Percentiles rank a stretch among this genome's conserved stretches.
Conservation (phyloP, 305 asterid genomes). For the Plantago coronopus region DNA sequence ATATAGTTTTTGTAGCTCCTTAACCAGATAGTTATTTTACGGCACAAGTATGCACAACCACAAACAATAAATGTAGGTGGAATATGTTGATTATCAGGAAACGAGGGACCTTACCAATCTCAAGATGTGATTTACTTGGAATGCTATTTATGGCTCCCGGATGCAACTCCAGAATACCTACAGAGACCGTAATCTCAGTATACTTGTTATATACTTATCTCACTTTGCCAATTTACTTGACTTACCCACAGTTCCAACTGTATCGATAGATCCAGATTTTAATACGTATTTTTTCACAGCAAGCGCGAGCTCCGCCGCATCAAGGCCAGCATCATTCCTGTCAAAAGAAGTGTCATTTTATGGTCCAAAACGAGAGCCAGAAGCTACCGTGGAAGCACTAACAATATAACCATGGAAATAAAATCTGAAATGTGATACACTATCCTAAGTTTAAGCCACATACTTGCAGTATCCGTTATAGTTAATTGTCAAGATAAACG, state of each 20-base stretch:
- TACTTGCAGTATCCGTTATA: not conserved
- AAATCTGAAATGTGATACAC: not conserved
- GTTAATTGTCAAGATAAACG: not conserved
- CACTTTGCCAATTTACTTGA: not conserved
- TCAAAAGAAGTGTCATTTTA: constrained; percentile 24
- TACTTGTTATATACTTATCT: no score
- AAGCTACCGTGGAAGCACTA: not conserved
- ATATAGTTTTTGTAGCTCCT: not conserved
- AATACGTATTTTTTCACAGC: constrained; percentile 89
- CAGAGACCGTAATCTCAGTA: not conserved
- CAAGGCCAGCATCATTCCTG: constrained; percentile 94
- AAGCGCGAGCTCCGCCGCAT: constrained; percentile 91
- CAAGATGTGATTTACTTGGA: constrained; percentile 88
- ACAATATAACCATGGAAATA: not conserved
- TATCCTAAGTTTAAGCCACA: not conserved
- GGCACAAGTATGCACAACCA: not conserved
- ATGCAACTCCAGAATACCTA: constrained; percentile 89
- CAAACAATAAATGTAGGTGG: not conserved
- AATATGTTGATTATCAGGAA: not conserved
- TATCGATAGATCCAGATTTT: constrained; percentile 84
- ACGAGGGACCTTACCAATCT: constrained; percentile 55
- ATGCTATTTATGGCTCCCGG: constrained; percentile 99
- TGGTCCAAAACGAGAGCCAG: not conserved
- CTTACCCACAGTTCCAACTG: constrained; percentile 95
- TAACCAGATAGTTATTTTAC: constrained; percentile 1